Percentiles rank a stretch among this genome's conserved stretches.
Conservation (phyloP, 257 asterid genomes). For the Jaltomata sinuosa region DNA sequence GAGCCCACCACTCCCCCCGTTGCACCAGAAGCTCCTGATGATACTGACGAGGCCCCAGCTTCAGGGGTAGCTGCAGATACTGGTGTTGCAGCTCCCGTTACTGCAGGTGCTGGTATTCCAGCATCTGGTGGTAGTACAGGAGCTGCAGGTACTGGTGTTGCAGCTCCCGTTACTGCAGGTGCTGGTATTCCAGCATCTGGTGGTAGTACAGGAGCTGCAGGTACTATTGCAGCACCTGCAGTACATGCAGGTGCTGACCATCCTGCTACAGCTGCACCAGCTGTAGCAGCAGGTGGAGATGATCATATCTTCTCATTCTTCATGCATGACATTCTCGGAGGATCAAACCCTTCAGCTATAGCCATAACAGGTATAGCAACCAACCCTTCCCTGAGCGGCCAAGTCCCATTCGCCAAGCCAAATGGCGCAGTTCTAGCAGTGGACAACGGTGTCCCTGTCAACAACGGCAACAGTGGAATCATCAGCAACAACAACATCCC, state of each 20-base stretch:
- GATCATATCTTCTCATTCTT: slow-evolving; percentile 57
- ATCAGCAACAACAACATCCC: slow-evolving; percentile 75
- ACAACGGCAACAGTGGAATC: slow-evolving; percentile 60
- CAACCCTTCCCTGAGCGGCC: slow-evolving; percentile 66
- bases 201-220: too few relatives aligned
- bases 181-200: neutral
- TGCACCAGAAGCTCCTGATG: slow-evolving; percentile 7
- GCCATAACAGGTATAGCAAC: slow-evolving; percentile 78
- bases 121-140: neutral
- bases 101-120: neutral
- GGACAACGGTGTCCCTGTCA: slow-evolving; percentile 47
- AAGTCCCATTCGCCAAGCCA: slow-evolving; percentile 83
- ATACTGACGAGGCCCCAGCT: neutral
- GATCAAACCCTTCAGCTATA: slow-evolving; percentile 70
- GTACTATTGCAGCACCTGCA: neutral
- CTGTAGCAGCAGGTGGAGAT: neutral
- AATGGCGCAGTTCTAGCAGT: slow-evolving; percentile 77
- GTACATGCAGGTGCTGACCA: slow-evolving; percentile 4
- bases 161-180: neutral
- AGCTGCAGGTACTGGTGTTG: neutral
- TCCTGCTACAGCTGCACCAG: slow-evolving; percentile 4
- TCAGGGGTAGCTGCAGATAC: neutral
- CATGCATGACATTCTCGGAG: slow-evolving; percentile 91
- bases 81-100: neutral
- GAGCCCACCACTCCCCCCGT: slow-evolving; percentile 6